Base-by-base conservation (phyloP, 106 monocot genomes). In the Dendrobium nobile region DNA sequence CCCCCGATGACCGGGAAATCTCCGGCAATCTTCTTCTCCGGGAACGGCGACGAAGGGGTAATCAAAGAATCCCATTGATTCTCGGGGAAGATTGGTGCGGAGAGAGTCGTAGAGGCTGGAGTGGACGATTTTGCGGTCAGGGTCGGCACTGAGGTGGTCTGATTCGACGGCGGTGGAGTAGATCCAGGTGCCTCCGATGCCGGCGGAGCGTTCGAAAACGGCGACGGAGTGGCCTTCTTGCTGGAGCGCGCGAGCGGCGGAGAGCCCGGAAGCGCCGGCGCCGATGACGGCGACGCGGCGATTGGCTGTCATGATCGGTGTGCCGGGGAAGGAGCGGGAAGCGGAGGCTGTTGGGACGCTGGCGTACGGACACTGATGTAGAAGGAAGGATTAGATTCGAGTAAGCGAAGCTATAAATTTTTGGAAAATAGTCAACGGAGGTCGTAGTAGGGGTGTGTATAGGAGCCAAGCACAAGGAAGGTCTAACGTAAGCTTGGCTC, bases 51-150 rank as follows among this genome's bases (percentile, higher is more conserved):
- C 73, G 82, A 99, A 99, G n/a, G 95, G 99, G 80, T 88, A 99
- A 82, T 95, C 95, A 19, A 88, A 73, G 81, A 99, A 99, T 16
- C 99, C 93, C 99, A 99, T 99, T 80, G 7, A 78, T 82, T 99
- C 93, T 41, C 99, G 85, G 20, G 99, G 88, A 67, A 99, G 90
- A 80, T 95, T 99, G 47, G 95, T 93, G 80, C 95, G 89, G 54
- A 99, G 91, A 9, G 99, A 99, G 1, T 67, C 73, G 84, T 99
- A 99, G 76, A 99, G 88, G 85, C 99, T 99, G 41, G 87, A 78
- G 44, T 93, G 90, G 75, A 92, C 84, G 17, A 90, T 54, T 18
- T 56, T 20, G 0, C 96, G 85, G 28, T 64, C 13, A 28, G 88
- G 86, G 42, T 88, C 82, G 37, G 75, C 27, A 7, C 93, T 85